Percentiles rank a stretch among this genome's conserved stretches.
These are phyloP conservation scores for Backusella parvicylindrica DNA, from an alignment of 192 early-diverging fungal genomes.

Conservation along the genomic window DNA sequence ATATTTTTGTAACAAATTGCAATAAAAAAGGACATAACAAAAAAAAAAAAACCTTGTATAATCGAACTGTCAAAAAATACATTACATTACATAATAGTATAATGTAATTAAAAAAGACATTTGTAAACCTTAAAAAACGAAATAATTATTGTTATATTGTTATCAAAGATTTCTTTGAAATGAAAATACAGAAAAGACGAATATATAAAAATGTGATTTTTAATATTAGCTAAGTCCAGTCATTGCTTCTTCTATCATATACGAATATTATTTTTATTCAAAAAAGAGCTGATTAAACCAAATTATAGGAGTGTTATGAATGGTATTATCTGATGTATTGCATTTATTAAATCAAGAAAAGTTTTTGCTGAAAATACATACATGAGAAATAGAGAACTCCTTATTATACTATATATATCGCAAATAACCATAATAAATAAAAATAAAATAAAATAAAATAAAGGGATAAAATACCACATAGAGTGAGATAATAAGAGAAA, in stretches of 20 bases:
- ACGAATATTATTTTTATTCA: neutral
- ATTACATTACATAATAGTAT: neutral
- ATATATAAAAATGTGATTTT: neutral
- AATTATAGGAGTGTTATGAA: neutral
- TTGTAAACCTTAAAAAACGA: neutral
- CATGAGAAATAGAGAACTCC: neutral
- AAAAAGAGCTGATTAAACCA: neutral
- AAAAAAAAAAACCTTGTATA: neutral
- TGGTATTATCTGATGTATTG: neutral
- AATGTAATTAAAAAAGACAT: neutral
- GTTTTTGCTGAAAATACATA: neutral
- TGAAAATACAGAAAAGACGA: neutral
- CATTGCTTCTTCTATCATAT: neutral
- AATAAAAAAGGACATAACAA: neutral
- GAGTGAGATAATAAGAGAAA: neutral
- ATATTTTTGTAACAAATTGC: neutral
- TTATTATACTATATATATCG: neutral
- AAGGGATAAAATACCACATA: neutral
- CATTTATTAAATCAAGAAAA: neutral
- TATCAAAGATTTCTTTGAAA: neutral
- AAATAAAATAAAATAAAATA: neutral
- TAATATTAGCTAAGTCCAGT: neutral
- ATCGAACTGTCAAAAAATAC: neutral
- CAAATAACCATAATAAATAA: neutral
- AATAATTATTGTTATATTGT: neutral